Evolutionary conservation across 1,284 basidiomycete species (phyloP).

Genomic region (Tilletia caries): DNA sequence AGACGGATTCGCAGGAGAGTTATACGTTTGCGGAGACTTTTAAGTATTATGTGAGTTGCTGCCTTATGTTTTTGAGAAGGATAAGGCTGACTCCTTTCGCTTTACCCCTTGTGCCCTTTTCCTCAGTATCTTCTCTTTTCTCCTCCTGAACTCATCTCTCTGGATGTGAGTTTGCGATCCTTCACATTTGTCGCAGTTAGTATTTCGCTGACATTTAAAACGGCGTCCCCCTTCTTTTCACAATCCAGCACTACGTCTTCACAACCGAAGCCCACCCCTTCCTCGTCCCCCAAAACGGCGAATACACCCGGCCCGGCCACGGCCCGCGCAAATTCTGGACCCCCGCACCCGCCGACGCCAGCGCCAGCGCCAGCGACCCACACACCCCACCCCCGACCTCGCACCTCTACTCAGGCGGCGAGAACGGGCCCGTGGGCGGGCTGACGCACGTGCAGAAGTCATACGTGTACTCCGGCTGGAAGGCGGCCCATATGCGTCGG

Average conservation of each 20-base stretch:
- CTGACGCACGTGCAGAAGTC: constrained; percentile 48
- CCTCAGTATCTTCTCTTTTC: constrained; percentile 56
- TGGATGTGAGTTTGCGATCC: constrained; percentile 56
- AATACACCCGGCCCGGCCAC: constrained; percentile 33
- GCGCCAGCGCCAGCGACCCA: constrained; percentile 14
- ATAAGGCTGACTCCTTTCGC: too few species aligned
- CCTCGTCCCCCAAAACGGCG: constrained; percentile 38
- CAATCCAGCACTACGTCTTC: constrained; percentile 57
- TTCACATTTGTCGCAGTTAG: not conserved
- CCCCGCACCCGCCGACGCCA: not conserved
- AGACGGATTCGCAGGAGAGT: constrained; percentile 57
- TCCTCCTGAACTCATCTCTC: constrained; percentile 58
- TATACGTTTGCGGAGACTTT: constrained; percentile 62
- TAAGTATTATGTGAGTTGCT: constrained; percentile 36
- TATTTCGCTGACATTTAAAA: not conserved
- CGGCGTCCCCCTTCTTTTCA: not conserved
- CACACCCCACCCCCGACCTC: constrained; percentile 24
- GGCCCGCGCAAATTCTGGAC: constrained; percentile 40
- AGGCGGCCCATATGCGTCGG: constrained; percentile 21
- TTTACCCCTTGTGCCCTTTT: not conserved
- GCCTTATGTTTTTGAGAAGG: not conserved
- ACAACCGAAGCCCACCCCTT: constrained; percentile 57
- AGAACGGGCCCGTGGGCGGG: constrained; percentile 33
- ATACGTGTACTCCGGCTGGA: constrained; percentile 30
- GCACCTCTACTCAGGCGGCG: constrained; percentile 39